Evolutionary conservation across 2,329 filamentous ascomycete genomes (phyloP).

Genomic region (Sphaerulina vaccinii): DNA sequence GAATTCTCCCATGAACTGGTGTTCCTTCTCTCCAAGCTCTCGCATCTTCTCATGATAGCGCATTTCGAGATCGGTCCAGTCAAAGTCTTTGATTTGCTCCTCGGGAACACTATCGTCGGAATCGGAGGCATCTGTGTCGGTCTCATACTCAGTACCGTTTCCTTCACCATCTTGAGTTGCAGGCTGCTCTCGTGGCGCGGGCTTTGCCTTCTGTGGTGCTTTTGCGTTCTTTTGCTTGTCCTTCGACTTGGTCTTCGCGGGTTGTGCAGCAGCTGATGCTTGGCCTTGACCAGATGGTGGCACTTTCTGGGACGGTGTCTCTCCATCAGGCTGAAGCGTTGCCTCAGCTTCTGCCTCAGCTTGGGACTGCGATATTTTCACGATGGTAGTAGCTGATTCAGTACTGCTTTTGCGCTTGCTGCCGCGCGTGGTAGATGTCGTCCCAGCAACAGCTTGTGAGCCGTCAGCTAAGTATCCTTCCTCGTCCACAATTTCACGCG

Average conservation of each 20-base stretch:
- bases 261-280: neutral
- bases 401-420: slow-evolving; percentile 3
- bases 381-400: slow-evolving; percentile 4
- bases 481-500: slow-evolving; percentile 14
- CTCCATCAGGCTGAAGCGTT: neutral
- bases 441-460: neutral
- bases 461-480: slow-evolving; percentile 4
- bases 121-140: slow-evolving; percentile 6
- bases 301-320: slow-evolving; percentile 8
- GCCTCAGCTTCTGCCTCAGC: neutral
- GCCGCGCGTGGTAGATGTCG: neutral
- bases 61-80: slow-evolving; percentile 75
- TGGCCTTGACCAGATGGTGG: slow-evolving; percentile 11
- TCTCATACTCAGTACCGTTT: neutral
- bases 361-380: slow-evolving; percentile 12
- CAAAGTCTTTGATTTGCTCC: slow-evolving; percentile 55
- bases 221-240: neutral
- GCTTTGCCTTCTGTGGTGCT: neutral
- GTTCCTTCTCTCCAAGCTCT: slow-evolving; percentile 63
- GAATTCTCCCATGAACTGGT: slow-evolving; percentile 41
- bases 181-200: neutral
- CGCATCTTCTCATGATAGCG: slow-evolving; percentile 67
- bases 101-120: slow-evolving; percentile 28
- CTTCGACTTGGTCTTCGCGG: slow-evolving; percentile 17
- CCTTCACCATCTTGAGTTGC: too few relatives aligned